Percentiles rank a stretch among this genome's conserved stretches.
Conservation (phyloP, 2,329 filamentous ascomycete species). For the Stagonosporopsis tanaceti region DNA sequence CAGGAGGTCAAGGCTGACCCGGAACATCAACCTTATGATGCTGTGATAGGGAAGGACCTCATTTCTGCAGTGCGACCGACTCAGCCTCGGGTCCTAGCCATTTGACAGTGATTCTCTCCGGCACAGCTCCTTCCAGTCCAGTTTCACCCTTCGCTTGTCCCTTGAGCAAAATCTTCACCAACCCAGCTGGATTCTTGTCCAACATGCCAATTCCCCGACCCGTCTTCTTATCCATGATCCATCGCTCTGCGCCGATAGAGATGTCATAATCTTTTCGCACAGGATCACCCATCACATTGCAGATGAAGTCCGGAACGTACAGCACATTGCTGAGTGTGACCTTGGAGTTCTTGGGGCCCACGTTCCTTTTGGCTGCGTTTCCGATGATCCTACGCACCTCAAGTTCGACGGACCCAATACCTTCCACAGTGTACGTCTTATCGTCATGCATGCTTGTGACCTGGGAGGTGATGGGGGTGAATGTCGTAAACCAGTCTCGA, state of each 20-base stretch:
- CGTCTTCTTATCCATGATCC: slow-evolving; percentile 12
- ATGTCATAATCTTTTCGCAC: slow-evolving; percentile 11
- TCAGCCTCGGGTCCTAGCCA: not conserved
- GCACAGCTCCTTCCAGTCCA: slow-evolving; percentile 2
- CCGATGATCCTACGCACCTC: slow-evolving; percentile 9
- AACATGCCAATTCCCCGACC: slow-evolving; percentile 5
- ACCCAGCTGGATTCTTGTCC: slow-evolving; percentile 6
- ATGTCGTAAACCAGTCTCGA: slow-evolving; percentile 6
- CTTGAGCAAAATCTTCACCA: slow-evolving; percentile 10
- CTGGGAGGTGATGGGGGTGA: slow-evolving; percentile 4
- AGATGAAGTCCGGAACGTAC: slow-evolving; percentile 11
- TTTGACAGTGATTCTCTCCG: slow-evolving; percentile 1
- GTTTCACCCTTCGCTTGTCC: slow-evolving; percentile 9
- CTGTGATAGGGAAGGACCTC: no score
- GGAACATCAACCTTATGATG: no score
- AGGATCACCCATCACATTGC: slow-evolving; percentile 8
- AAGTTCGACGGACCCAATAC: slow-evolving; percentile 1
- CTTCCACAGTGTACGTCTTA: slow-evolving; percentile 2
- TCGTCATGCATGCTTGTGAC: slow-evolving; percentile 2
- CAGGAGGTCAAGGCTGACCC: not conserved
- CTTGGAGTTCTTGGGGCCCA: slow-evolving; percentile 8
- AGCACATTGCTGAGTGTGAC: slow-evolving; percentile 7
- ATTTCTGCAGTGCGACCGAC: no score
- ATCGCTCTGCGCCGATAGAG: slow-evolving; percentile 10
- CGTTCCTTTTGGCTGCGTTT: slow-evolving; percentile 7